Conservation (phyloP, 169 alveolate species). For the Plasmodium inui region DNA sequence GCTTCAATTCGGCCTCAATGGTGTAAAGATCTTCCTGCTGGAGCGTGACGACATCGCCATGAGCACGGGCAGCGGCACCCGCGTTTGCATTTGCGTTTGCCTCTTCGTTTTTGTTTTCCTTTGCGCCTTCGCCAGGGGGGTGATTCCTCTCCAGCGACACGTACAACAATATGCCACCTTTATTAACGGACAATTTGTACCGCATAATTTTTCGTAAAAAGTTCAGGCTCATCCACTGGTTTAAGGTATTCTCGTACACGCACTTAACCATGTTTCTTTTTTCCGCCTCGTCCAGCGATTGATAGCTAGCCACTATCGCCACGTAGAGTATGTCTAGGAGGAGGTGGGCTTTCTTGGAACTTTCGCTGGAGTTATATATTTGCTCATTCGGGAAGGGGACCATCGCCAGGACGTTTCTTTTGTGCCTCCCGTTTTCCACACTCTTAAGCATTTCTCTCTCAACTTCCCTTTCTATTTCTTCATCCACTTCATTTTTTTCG, state of each 20-base stretch:
- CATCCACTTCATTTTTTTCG: conserved; percentile 20
- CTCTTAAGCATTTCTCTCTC: conserved; percentile 8
- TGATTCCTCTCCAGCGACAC: conserved; percentile 19
- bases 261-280: conserved; percentile 32
- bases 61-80: not conserved
- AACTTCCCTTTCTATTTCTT: conserved; percentile 16
- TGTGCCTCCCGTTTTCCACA: not conserved
- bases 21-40: conserved; percentile 8
- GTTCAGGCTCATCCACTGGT: conserved; percentile 61
- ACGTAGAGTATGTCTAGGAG: conserved; percentile 48
- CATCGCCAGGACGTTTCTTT: conserved; percentile 9
- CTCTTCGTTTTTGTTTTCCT: not conserved
- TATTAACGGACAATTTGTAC: conserved; percentile 32
- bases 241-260: conserved; percentile 44
- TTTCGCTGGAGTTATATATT: conserved; percentile 4
- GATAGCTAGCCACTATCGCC: conserved; percentile 38
- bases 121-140: not conserved
- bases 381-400: conserved; percentile 17
- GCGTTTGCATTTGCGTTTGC: too few relatives aligned
- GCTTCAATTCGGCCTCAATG: not conserved
- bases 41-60: not conserved
- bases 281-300: not conserved
- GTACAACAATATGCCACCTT: conserved; percentile 27
- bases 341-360: conserved; percentile 13
- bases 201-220: conserved; percentile 53